Percentiles rank a stretch among this genome's conserved stretches.
These are phyloP conservation scores for Bipolaris gigantea DNA, from an alignment of 2,329 filamentous ascomycete genomes.

Conservation along the genomic window DNA sequence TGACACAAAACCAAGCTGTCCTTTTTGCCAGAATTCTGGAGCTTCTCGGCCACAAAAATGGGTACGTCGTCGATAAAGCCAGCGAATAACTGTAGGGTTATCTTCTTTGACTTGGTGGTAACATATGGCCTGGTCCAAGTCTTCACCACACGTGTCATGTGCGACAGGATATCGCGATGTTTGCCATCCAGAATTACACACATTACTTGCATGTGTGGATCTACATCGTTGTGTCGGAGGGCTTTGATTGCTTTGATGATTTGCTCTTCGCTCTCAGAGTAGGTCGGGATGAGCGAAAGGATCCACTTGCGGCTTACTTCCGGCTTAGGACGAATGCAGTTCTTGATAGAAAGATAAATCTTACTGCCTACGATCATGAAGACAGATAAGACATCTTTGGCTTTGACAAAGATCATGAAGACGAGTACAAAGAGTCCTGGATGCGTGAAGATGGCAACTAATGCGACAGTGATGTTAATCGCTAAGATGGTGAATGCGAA, in stretches of 20 bases:
- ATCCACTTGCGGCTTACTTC: constrained; percentile 1
- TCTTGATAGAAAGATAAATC: background rate
- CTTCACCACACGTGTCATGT: constrained; percentile 1
- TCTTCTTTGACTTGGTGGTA: constrained; percentile 1
- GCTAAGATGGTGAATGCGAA: background rate
- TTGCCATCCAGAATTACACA: constrained; percentile 1
- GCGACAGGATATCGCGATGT: background rate
- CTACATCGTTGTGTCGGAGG: background rate
- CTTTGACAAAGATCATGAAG: background rate
- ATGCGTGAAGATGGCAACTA: background rate
- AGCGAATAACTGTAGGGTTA: background rate
- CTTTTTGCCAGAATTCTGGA: background rate
- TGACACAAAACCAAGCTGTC: constrained; percentile 1
- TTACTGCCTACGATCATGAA: background rate
- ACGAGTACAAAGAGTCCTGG: constrained; percentile 1
- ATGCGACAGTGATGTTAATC: background rate
- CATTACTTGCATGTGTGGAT: background rate
- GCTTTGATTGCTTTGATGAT: constrained; percentile 1
- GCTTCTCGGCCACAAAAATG: background rate
- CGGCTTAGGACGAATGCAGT: background rate
- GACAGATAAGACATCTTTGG: background rate
- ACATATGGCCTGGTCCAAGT: background rate
- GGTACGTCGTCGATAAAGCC: constrained; percentile 1
- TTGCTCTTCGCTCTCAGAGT: constrained; percentile 1
- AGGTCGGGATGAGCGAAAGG: background rate